phyloP scores from a whole-genome alignment of 1,284 basidiomycete genomes.

The Microstroma glucosiphilum region DNA sequence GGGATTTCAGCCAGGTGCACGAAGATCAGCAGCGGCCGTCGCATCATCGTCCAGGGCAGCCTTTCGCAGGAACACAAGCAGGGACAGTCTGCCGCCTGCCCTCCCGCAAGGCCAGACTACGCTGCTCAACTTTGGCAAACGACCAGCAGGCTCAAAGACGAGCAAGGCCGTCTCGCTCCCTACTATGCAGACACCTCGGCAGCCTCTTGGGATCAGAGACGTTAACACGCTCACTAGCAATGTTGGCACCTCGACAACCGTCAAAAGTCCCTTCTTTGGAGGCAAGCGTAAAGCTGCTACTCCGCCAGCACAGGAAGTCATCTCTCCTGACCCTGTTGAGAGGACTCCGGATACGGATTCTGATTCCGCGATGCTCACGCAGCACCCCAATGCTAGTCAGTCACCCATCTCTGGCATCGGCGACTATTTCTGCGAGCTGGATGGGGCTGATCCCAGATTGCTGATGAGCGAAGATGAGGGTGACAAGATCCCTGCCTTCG shows the following conservation, averaged over 20 bases:
- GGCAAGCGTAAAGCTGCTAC: background rate
- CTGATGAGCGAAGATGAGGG: conserved; percentile 1
- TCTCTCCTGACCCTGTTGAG: background rate
- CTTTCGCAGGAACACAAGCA: background rate
- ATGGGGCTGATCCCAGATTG: background rate
- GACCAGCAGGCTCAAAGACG: background rate
- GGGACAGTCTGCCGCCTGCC: too few relatives aligned
- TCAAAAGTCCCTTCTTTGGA: background rate
- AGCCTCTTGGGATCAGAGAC: background rate
- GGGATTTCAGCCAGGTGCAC: background rate
- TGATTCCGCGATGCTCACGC: background rate
- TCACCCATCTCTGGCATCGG: conserved; percentile 5
- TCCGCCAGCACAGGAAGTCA: background rate
- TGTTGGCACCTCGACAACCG: background rate
- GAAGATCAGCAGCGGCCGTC: background rate
- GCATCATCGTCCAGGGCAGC: background rate
- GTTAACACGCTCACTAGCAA: background rate
- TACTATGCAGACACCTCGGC: background rate
- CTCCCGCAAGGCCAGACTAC: too few relatives aligned
- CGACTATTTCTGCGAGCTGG: conserved; percentile 6
- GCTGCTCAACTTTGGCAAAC: background rate
- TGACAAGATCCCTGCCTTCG: background rate
- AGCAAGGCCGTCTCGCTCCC: background rate
- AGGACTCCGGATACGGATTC: background rate
- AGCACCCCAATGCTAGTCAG: background rate